Evolutionary conservation across 2,329 filamentous ascomycete species (phyloP), one percentile per base, ranked within the genome.

Genomic region (Chaetoscypha palmicola): DNA sequence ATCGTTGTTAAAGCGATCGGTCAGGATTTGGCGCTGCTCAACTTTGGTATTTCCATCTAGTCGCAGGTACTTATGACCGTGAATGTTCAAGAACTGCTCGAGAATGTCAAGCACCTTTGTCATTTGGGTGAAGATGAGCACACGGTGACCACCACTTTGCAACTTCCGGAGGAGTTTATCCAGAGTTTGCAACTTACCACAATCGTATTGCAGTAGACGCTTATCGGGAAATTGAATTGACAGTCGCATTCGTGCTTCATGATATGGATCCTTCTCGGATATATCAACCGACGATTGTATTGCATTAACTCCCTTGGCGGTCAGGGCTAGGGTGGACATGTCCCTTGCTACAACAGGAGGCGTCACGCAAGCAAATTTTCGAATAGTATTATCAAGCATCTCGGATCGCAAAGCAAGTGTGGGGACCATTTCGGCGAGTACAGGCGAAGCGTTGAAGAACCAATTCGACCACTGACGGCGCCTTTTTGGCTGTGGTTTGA

Each of bases 41-140:
- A 97, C 84, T 61, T 94, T 94, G 17, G 92, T 97, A 4, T 88
- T 83, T n/a, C 92, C 92, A 61, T 99, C 92, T 3, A 99, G 77
- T 16, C 92, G 88, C 14, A 98, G 76, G 61, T 99, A 99, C 44
- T 94, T 92, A 68, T 97, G 87, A 0, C 91, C 91, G 58, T 98
- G 91, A 39, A 98, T 96, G 61, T 96, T 97, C 55, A 98, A 77
- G 61, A 98, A 98, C 55, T 92, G 89, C 64, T 99, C 92, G 2
- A 99, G 74, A 43, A 99, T 94, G 63, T 99, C 91, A 14, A 99
- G 74, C 35, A 97, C 92, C 63, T 94, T 95, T 36, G 92, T 97
- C 92, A 99, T 98, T 61, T 99, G 92, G 0, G 94, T 97, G 65
- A 99, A 99, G 62, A 99, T 98, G 39, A 99, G 73, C 8, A 89